Base-by-base conservation (phyloP, 2,329 filamentous ascomycete species). In the Drechslerella dactyloides region DNA sequence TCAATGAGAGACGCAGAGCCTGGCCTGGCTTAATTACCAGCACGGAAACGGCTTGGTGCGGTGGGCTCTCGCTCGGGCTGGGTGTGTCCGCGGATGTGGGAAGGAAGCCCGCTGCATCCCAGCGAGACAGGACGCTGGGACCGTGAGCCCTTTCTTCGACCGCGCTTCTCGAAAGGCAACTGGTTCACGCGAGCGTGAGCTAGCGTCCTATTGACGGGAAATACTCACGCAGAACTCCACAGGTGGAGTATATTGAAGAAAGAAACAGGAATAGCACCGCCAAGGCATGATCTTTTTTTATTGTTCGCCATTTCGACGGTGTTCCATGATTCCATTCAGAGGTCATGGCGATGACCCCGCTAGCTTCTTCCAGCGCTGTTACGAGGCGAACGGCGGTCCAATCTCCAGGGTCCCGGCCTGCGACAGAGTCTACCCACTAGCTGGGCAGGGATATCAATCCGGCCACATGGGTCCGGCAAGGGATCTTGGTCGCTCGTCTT, bases 71-170 rank as follows among this genome's bases (percentile, higher is more conserved):
- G 58, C 37, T 42, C 37, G 58, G 66, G 66, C 66, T 70, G 50
- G 66, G 59, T 64, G 58, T 69, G 66, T 64, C 66, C 66, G 66
- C 66, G 66, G 66, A 70, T 70, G 66, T 70, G 66, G 66, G 66
- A 70, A 70, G 66, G 51, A 70, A 70, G 66, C 54, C 66, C 66
- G 60, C 65, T 58, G 54, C 56, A 55, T 64, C 66, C 66, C 66
- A 64, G 55, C 40, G 54, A 70, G 52, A 55, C 59, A 60, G 59
- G 63, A 48, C 59, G 55, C 46, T 64, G 66, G 66, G 66, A 60
- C 46, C 66, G 27, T 33, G 27, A n/a, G n/a, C n/a, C n/a, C n/a
- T n/a, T 33, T 33, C 27, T 70, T 70, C 66, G 66, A 70, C 66
- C 23, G 46, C 59, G 66, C 66, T 70, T 70, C 66, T 70, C 66